These are phyloP conservation scores for Solanum lignicaule DNA, from an alignment of 257 asterid species.

Conservation along the genomic window DNA sequence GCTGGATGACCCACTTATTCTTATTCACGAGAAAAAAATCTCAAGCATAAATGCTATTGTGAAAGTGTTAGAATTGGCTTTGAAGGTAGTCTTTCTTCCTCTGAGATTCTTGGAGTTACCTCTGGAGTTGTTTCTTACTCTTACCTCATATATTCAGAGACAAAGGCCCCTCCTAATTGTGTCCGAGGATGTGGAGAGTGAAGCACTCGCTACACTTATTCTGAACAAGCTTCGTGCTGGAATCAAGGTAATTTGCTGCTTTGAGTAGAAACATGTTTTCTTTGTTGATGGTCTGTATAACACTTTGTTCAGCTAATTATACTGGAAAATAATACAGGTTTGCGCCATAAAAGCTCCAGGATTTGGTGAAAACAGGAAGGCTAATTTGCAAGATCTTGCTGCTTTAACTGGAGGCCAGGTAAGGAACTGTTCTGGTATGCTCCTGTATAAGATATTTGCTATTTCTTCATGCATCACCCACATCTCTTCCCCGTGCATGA, in stretches of 20 bases:
- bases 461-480: background rate
- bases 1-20: constrained; percentile 43
- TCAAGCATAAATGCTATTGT: constrained; percentile 28
- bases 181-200: constrained; percentile 49
- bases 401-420: constrained; percentile 52
- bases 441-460: background rate
- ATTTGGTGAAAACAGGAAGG: constrained; percentile 54
- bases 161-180: constrained; percentile 48
- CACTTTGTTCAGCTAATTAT: background rate
- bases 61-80: constrained; percentile 37
- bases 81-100: constrained; percentile 23
- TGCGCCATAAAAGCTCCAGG: constrained; percentile 66
- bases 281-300: background rate
- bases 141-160: constrained; percentile 11
- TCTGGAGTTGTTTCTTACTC: background rate
- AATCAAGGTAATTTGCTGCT: constrained; percentile 23
- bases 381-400: constrained; percentile 45
- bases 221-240: constrained; percentile 57
- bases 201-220: constrained; percentile 43
- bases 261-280: background rate
- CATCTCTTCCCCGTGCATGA: background rate
- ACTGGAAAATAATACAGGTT: constrained; percentile 21
- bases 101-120: background rate
- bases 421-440: background rate
- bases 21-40: constrained; percentile 51